These are phyloP conservation scores for Venturia carpophila DNA, from an alignment of 2,329 filamentous ascomycete species.

Conservation along the genomic window DNA sequence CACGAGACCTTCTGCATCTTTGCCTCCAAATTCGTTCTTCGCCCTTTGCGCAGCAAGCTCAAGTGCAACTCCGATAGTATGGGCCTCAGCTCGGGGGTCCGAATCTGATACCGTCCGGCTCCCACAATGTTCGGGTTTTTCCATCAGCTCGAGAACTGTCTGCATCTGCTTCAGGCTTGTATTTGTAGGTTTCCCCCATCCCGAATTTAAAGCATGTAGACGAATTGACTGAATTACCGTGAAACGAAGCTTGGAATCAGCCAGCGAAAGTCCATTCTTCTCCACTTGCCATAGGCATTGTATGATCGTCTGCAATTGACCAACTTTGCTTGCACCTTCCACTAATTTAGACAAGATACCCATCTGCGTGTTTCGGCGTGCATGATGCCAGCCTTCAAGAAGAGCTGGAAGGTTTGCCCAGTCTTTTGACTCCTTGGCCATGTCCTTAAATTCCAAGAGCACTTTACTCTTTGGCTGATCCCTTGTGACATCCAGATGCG, in stretches of 20 bases:
- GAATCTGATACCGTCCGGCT: conserved; percentile 5
- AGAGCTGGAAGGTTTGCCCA: conserved; percentile 32
- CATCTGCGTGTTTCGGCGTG: conserved; percentile 22
- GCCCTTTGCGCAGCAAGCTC: conserved; percentile 16
- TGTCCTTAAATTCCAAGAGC: conserved; percentile 26
- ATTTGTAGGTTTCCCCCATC: not conserved
- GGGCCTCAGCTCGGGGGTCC: conserved; percentile 16
- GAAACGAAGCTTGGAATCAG: conserved; percentile 20
- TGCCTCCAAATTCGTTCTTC: conserved; percentile 9
- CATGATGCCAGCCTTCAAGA: conserved; percentile 27
- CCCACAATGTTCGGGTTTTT: conserved; percentile 14
- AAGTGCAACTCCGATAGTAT: conserved; percentile 4
- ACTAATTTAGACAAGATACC: conserved; percentile 29
- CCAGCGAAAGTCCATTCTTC: conserved; percentile 30
- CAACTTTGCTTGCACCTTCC: conserved; percentile 26
- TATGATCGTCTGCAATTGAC: conserved; percentile 27
- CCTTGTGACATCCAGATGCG: conserved; percentile 27
- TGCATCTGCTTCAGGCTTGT: conserved; percentile 5
- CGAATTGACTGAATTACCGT: conserved; percentile 7
- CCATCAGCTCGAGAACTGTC: conserved; percentile 14
- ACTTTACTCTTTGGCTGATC: conserved; percentile 27
- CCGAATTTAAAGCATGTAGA: not conserved
- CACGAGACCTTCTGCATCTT: conserved; percentile 7
- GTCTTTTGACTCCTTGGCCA: conserved; percentile 23
- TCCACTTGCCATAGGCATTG: conserved; percentile 27